A percentile compares a stretch with the other conserved stretches of the same genome.
phyloP scores from a whole-genome alignment of 345 rosid species.

The Odontarrhena argentea region DNA sequence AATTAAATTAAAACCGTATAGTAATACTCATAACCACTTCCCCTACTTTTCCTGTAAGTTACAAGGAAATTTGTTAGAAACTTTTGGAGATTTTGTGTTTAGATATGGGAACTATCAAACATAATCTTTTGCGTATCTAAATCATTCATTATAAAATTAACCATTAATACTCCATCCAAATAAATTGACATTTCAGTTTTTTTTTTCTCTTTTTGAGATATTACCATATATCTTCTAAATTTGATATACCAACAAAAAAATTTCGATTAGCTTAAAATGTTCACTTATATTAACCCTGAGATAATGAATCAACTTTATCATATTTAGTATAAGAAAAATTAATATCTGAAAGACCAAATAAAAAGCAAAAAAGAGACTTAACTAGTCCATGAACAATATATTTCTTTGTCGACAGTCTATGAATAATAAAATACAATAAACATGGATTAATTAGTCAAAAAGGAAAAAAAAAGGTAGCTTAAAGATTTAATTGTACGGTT shows the following conservation, averaged over 20 bases:
- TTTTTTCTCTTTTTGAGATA: neutral
- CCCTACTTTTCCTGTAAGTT: neutral
- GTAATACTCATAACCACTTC: constrained; percentile 7
- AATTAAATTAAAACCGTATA: neutral
- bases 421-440: constrained; percentile 16
- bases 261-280: neutral
- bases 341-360: neutral
- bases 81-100: constrained; percentile 4
- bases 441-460: constrained; percentile 9
- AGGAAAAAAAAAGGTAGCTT: neutral
- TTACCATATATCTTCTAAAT: neutral
- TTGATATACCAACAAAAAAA: neutral
- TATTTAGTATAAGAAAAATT: neutral
- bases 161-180: neutral
- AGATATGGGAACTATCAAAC: neutral
- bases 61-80: constrained; percentile 4
- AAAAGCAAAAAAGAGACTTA: neutral
- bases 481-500: constrained; percentile 27
- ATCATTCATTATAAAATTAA: neutral
- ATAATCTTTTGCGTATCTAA: neutral
- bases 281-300: too few relatives aligned
- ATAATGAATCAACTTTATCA: constrained; percentile 5
- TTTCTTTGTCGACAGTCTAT: neutral
- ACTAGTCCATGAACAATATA: neutral
- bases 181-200: neutral